Percentiles rank a stretch among this genome's conserved stretches.
Conservation (phyloP, 768 basidiomycete species). For the Kondoa malvinella region DNA sequence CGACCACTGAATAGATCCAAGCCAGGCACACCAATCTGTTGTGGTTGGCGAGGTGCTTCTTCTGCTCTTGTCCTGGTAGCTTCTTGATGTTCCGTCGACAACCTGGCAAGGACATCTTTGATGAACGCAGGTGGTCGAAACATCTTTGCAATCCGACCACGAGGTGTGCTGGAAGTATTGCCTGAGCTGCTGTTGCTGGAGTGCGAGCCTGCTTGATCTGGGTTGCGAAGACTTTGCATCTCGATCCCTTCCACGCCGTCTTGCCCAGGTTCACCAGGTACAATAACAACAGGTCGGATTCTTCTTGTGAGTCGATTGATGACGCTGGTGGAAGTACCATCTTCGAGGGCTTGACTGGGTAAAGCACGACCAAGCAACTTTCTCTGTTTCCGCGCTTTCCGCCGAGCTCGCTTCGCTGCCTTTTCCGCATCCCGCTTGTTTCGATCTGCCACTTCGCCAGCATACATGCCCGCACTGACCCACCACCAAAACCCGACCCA, state of each 20-base stretch:
- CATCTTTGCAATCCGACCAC: not conserved
- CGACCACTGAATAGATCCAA: not conserved
- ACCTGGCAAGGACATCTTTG: not conserved
- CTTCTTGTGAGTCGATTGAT: not conserved
- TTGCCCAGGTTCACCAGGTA: not conserved
- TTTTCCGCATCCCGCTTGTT: not conserved
- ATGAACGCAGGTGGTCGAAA: not conserved
- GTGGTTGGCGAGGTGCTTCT: not conserved
- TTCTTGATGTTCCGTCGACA: not conserved
- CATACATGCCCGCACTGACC: conserved; percentile 19
- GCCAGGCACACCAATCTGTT: not conserved
- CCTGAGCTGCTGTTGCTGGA: not conserved
- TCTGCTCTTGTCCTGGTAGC: not conserved
- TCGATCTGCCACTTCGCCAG: conserved; percentile 9
- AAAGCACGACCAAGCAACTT: not conserved
- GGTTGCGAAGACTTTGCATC: not conserved
- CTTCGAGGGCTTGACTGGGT: not conserved
- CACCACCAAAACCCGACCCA: conserved; percentile 29
- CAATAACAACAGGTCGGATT: not conserved
- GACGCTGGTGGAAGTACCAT: not conserved
- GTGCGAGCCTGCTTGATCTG: not conserved
- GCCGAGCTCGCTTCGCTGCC: too few relatives aligned
- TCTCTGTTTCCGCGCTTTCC: not conserved
- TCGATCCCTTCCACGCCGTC: not conserved
- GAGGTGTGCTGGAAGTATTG: not conserved